phyloP scores from a whole-genome alignment of 306 rosid species.

The Vigna trinervia region DNA sequence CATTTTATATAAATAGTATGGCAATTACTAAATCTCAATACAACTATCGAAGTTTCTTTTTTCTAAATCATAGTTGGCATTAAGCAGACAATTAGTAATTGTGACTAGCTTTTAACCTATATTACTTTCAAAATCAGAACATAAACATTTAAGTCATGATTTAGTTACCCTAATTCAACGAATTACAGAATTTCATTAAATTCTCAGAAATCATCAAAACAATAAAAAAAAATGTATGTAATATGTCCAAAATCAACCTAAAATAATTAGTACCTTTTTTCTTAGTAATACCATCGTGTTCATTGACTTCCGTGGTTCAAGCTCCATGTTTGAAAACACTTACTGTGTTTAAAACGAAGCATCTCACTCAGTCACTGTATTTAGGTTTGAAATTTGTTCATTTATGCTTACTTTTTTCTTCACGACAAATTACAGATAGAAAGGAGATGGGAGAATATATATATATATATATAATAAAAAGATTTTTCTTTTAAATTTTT shows the following conservation, averaged over 20 bases:
- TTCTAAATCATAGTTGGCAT: too few species aligned
- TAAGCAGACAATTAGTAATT: too few species aligned
- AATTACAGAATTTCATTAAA: neutral
- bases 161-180: neutral
- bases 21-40: too few species aligned
- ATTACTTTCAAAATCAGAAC: too few species aligned
- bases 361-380: neutral
- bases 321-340: neutral
- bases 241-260: neutral
- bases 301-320: conserved; percentile 1
- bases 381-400: neutral
- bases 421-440: neutral
- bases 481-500: neutral
- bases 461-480: neutral
- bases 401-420: neutral
- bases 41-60: too few species aligned
- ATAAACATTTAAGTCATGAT: too few species aligned
- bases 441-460: neutral
- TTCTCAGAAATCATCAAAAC: too few species aligned
- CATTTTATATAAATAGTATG: too few species aligned
- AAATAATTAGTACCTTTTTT: neutral
- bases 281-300: neutral
- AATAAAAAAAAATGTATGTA: neutral
- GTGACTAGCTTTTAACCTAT: too few species aligned
- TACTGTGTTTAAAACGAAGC: neutral